Evolutionary conservation across 192 early-diverging fungal species (phyloP).

Genomic region (Linnemannia exigua): DNA sequence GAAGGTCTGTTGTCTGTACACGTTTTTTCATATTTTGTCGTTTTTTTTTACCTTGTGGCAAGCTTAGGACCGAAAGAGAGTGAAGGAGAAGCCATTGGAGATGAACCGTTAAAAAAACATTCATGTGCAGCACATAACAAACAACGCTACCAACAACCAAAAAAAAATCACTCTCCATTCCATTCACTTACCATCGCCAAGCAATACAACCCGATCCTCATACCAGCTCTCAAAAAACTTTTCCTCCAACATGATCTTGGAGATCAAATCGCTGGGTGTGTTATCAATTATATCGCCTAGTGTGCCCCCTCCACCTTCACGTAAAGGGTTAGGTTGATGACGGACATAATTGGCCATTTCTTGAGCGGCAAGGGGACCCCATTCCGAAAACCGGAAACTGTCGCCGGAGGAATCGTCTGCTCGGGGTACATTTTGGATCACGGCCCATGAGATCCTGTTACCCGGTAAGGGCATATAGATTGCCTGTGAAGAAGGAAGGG

Average conservation of each 20-base stretch:
- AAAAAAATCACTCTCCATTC: background rate
- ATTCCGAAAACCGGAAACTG: slow-evolving; percentile 26
- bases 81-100: no score
- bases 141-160: background rate
- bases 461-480: slow-evolving; percentile 26
- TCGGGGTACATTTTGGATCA: slow-evolving; percentile 25
- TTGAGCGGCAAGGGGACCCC: slow-evolving; percentile 14
- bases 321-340: slow-evolving; percentile 4
- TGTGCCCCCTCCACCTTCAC: slow-evolving; percentile 5
- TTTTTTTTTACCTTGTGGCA: slow-evolving; percentile 45
- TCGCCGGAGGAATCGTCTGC: slow-evolving; percentile 17
- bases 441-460: slow-evolving; percentile 21
- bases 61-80: slow-evolving; percentile 7
- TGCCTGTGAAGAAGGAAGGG: slow-evolving; percentile 5
- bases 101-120: background rate
- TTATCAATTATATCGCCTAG: slow-evolving; percentile 48
- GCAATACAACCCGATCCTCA: slow-evolving; percentile 39
- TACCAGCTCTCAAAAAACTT: slow-evolving; percentile 54
- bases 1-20: no score
- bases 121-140: background rate
- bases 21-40: background rate
- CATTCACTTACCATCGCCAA: slow-evolving; percentile 41
- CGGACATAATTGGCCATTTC: slow-evolving; percentile 29
- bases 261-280: slow-evolving; percentile 36
- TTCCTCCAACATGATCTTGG: slow-evolving; percentile 52